Evolutionary conservation across 2,329 filamentous ascomycete species (phyloP), one percentile per base, ranked within the genome.

Genomic region (Venturia pyrina): DNA sequence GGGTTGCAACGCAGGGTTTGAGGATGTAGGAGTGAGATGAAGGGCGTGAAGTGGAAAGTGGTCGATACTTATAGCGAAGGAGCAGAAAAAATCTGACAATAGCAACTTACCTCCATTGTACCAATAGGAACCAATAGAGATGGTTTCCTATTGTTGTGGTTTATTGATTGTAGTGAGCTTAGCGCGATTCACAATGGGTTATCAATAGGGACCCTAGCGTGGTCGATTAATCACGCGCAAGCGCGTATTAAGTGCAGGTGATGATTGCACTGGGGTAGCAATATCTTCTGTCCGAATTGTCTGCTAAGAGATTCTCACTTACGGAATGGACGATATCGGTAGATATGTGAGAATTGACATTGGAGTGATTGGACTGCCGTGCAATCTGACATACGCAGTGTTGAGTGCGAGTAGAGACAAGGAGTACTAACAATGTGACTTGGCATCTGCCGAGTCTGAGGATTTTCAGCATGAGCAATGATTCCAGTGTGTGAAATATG

Each of bases 101-200:
- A 59, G 53, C 21, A 59, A 59, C 53, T 34, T 37, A 59, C 53
- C 53, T 59, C 53, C 53, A 59, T 59, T 59, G 53, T 59, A 32
- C 40, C 15, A 59, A 59, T 57, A 57, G 53, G 28, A 37, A 8
- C 5, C 11, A n/a, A 5, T 37, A 24, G 28, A 19, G 28, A 19
- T 37, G 17, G 28, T n/a, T 32, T 59, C 32, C 19, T 59, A 59
- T 59, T 40, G 32, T 59, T 11, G 48, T 15, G 21, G 4, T 32
- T 37, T 59, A 5, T 11, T 37, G 28, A 59, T 59, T 37, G 28
- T 59, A 11, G 28, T 19, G 32, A 59, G 24, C 24, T 17, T 5
- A 32, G 50, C 24, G 50, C 50, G 4, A 57, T 34, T 6, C 50
- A 57, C 50, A 32, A 37, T 57, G 15, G 17, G 32, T 28, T 34